A percentile compares a stretch with the other conserved stretches of the same genome.
phyloP scores from a whole-genome alignment of 2,329 filamentous ascomycete species.

The Hysterium pulicare region DNA sequence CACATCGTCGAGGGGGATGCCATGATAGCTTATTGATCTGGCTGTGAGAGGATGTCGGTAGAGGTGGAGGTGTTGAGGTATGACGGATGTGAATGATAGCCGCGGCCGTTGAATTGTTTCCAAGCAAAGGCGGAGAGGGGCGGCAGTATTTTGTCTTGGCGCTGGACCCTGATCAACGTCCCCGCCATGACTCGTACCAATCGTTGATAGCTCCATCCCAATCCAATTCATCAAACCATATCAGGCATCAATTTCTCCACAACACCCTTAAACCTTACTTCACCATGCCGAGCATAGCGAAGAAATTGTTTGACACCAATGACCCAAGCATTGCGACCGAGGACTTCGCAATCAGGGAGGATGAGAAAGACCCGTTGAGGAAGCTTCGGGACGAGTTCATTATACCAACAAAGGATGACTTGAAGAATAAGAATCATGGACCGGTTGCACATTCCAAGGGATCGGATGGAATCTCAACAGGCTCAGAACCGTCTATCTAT shows the following conservation, averaged over 20 bases:
- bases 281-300: not conserved
- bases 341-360: slow-evolving; percentile 29
- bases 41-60: not conserved
- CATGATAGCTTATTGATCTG: slow-evolving; percentile 2
- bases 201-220: not conserved
- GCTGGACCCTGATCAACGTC: not conserved
- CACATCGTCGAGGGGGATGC: slow-evolving; percentile 27
- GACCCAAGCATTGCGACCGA: slow-evolving; percentile 25
- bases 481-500: slow-evolving; percentile 62
- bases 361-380: slow-evolving; percentile 37
- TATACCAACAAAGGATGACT: slow-evolving; percentile 69
- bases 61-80: too few relatives aligned
- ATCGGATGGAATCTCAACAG: slow-evolving; percentile 25
- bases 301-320: slow-evolving; percentile 18
- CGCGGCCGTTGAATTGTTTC: too few relatives aligned
- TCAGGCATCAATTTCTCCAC: not conserved
- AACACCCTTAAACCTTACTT: not conserved
- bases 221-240: not conserved
- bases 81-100: too few relatives aligned
- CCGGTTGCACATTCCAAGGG: slow-evolving; percentile 8
- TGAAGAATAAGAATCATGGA: slow-evolving; percentile 57
- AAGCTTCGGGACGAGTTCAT: slow-evolving; percentile 64
- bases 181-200: not conserved
- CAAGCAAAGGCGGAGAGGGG: not conserved
- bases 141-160: slow-evolving; percentile 1